These are phyloP conservation scores for Auriscalpium orientale DNA, from an alignment of 768 basidiomycete genomes.

Conservation along the genomic window DNA sequence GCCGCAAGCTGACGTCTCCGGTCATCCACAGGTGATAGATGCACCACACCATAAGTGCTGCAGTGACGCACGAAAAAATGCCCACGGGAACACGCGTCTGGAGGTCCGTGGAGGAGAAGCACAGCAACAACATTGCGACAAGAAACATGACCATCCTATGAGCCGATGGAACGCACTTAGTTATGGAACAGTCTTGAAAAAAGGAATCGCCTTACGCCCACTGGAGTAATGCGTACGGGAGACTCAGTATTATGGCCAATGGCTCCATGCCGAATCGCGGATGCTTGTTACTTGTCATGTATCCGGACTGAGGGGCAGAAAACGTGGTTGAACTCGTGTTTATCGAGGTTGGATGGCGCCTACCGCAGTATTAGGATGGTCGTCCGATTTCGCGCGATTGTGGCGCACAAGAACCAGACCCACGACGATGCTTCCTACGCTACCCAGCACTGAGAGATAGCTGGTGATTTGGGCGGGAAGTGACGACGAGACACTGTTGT, in stretches of 20 bases:
- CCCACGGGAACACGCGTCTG: conserved; percentile 1
- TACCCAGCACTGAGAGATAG: conserved; percentile 3
- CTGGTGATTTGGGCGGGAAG: conserved; percentile 5
- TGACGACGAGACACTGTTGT: not conserved
- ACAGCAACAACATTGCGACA: conserved; percentile 5
- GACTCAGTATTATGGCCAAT: conserved; percentile 44
- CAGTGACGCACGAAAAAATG: not conserved
- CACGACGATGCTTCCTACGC: conserved; percentile 8
- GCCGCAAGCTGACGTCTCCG: not conserved
- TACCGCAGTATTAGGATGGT: conserved; percentile 4
- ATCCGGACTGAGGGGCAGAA: conserved; percentile 16
- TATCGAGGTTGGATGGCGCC: conserved; percentile 25
- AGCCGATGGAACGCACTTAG: not conserved
- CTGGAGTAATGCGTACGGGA: conserved; percentile 51
- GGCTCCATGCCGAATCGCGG: conserved; percentile 37
- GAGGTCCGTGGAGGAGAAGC: conserved; percentile 1
- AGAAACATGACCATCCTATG: conserved; percentile 8
- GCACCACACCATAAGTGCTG: not conserved
- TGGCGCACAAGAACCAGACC: conserved; percentile 8
- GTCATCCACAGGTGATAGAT: not conserved
- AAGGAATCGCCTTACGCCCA: conserved; percentile 42
- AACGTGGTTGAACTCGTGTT: conserved; percentile 27
- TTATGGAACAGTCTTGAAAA: not conserved
- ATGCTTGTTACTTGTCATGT: conserved; percentile 20
- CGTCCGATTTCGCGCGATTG: conserved; percentile 2